A percentile compares a stretch with the other conserved stretches of the same genome.
phyloP scores from a whole-genome alignment of 805 yeast species.

The Metschnikowia koreensis region DNA sequence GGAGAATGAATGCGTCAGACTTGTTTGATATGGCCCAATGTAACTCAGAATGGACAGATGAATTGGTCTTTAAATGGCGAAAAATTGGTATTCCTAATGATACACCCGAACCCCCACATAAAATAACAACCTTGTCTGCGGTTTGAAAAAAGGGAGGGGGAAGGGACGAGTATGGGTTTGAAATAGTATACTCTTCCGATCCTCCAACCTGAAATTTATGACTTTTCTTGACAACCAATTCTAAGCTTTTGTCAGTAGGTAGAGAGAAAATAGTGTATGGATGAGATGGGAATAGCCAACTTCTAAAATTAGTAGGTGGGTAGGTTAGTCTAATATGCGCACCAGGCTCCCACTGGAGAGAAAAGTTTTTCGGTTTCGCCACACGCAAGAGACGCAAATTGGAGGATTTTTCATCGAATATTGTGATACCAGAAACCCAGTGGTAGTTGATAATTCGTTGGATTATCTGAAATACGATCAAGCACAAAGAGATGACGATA shows the following conservation, averaged over 20 bases:
- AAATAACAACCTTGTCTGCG: slow-evolving; percentile 49
- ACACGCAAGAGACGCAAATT: slow-evolving; percentile 23
- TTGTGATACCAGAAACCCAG: slow-evolving; percentile 16
- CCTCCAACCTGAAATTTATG: slow-evolving; percentile 15
- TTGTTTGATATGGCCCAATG: slow-evolving; percentile 55
- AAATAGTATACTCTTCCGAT: slow-evolving; percentile 14
- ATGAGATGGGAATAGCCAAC: slow-evolving; percentile 56
- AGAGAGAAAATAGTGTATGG: slow-evolving; percentile 62
- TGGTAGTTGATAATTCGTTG: slow-evolving; percentile 26
- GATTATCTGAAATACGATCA: slow-evolving; percentile 37
- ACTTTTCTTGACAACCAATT: slow-evolving; percentile 47
- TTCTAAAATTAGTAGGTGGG: slow-evolving; percentile 7
- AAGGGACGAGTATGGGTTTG: slow-evolving; percentile 44
- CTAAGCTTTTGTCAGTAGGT: slow-evolving; percentile 36
- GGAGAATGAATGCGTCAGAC: slow-evolving; percentile 47
- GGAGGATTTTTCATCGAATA: slow-evolving; percentile 17
- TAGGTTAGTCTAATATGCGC: slow-evolving; percentile 49
- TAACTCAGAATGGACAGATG: slow-evolving; percentile 31
- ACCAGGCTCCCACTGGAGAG: slow-evolving; percentile 44
- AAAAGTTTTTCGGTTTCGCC: slow-evolving; percentile 20
- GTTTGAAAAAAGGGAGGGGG: slow-evolving; percentile 44
- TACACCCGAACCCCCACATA: slow-evolving; percentile 76
- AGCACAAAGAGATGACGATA: slow-evolving; percentile 19
- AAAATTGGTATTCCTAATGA: slow-evolving; percentile 59
- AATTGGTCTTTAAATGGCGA: slow-evolving; percentile 32